A percentile compares a stretch with the other conserved stretches of the same genome.
These are phyloP conservation scores for Neurospora sp. DNA, from an alignment of 495 filamentous ascomycete genomes.

Conservation along the genomic window DNA sequence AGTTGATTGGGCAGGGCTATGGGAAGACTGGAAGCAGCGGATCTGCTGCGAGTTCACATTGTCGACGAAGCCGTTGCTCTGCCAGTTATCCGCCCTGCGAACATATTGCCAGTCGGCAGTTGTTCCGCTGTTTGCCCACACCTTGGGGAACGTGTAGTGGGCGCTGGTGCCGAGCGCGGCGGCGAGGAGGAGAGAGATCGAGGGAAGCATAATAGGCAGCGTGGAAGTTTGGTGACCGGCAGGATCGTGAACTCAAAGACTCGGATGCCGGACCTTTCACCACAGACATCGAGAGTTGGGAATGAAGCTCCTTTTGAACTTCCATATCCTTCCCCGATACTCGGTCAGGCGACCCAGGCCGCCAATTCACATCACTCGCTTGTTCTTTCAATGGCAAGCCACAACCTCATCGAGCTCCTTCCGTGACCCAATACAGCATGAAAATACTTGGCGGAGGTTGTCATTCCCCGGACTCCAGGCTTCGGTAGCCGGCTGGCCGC, in stretches of 20 bases:
- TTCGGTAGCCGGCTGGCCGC: background rate
- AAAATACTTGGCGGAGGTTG: background rate
- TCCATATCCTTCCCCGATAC: background rate
- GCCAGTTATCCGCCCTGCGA: constrained; percentile 30
- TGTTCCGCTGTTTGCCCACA: background rate
- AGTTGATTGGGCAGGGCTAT: constrained; percentile 19
- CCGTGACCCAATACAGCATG: background rate
- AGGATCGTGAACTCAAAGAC: background rate
- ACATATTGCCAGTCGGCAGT: constrained; percentile 29
- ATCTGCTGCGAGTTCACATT: constrained; percentile 35
- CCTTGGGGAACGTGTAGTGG: constrained; percentile 23
- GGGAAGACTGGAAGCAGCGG: constrained; percentile 33
- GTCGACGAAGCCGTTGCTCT: constrained; percentile 34
- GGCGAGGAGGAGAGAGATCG: constrained; percentile 8
- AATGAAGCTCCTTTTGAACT: background rate
- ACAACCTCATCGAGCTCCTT: background rate
- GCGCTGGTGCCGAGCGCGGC: constrained; percentile 14
- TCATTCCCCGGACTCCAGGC: background rate
- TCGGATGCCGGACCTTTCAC: background rate
- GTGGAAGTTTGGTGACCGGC: background rate
- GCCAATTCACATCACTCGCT: background rate
- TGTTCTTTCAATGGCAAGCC: background rate
- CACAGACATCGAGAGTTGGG: background rate
- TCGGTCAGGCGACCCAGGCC: background rate
- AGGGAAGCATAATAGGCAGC: constrained; percentile 10